Conservation (phyloP, 352 stramenopile species). For the Pythium scleroteichum region DNA sequence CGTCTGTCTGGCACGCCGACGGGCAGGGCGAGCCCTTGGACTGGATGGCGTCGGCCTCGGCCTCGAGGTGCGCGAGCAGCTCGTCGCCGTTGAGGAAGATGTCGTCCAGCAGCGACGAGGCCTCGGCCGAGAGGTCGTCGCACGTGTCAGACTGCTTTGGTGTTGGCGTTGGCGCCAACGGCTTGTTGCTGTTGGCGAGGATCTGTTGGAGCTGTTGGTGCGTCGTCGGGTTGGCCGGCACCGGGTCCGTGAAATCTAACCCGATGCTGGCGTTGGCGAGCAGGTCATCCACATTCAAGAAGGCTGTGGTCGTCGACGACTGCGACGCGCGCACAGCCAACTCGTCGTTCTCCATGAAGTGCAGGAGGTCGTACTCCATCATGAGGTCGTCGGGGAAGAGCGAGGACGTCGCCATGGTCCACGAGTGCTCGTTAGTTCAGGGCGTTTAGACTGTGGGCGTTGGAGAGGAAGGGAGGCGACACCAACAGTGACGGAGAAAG, state of each 20-base stretch:
- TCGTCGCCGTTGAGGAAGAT: conserved; percentile 61
- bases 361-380: conserved; percentile 38
- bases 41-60: conserved; percentile 29
- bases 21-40: conserved; percentile 31
- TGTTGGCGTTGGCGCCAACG: conserved; percentile 5
- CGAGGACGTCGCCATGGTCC: conserved; percentile 24
- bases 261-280: conserved; percentile 27
- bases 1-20: conserved; percentile 46
- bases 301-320: not conserved
- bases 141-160: not conserved
- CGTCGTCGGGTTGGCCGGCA: conserved; percentile 6
- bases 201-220: conserved; percentile 22
- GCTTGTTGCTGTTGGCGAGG: conserved; percentile 11
- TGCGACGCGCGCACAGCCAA: conserved; percentile 5
- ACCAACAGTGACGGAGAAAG: conserved; percentile 3
- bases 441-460: conserved; percentile 23
- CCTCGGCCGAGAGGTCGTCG: conserved; percentile 15
- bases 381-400: conserved; percentile 34
- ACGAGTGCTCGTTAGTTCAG: not conserved
- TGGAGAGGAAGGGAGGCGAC: not conserved
- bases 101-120: conserved; percentile 31
- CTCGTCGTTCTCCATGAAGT: conserved; percentile 39
- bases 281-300: conserved; percentile 36
- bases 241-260: conserved; percentile 23
- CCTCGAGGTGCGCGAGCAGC: conserved; percentile 53